phyloP scores from a whole-genome alignment of 2,329 filamentous ascomycete species.

The Pezicula carpinea region DNA sequence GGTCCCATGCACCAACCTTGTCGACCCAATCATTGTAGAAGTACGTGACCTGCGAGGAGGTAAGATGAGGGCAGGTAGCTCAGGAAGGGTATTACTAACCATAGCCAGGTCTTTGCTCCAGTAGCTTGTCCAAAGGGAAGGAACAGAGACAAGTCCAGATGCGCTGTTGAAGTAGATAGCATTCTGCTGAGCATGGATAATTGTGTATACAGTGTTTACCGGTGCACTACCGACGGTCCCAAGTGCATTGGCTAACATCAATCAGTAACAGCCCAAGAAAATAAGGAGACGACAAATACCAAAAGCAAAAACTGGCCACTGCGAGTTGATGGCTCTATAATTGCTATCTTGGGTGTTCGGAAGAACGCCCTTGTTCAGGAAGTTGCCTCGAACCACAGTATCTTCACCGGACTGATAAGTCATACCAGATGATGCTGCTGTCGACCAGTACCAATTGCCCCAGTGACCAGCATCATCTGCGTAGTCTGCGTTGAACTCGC shows the following conservation, averaged over 20 bases:
- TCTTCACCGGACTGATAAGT: constrained; percentile 70
- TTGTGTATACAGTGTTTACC: constrained; percentile 19
- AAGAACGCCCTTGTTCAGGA: constrained; percentile 58
- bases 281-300: constrained; percentile 1
- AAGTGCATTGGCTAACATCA: constrained; percentile 16
- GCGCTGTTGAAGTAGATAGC: constrained; percentile 21
- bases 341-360: constrained; percentile 58
- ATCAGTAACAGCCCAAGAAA: neutral
- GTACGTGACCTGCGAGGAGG: constrained; percentile 42
- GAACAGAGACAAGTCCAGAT: constrained; percentile 59
- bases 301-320: constrained; percentile 80
- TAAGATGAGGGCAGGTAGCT: neutral
- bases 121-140: constrained; percentile 73
- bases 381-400: constrained; percentile 56
- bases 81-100: constrained; percentile 24
- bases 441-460: constrained; percentile 76
- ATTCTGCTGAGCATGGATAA: constrained; percentile 23
- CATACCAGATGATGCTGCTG: constrained; percentile 47
- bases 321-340: constrained; percentile 64
- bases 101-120: constrained; percentile 60
- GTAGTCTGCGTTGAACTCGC: constrained; percentile 26
- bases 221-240: constrained; percentile 16
- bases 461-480: constrained; percentile 53
- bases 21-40: constrained; percentile 68
- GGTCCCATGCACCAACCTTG: too few relatives aligned